Evolutionary conservation across 305 asterid species (phyloP).

Genomic region (Fraxinus platypoda): DNA sequence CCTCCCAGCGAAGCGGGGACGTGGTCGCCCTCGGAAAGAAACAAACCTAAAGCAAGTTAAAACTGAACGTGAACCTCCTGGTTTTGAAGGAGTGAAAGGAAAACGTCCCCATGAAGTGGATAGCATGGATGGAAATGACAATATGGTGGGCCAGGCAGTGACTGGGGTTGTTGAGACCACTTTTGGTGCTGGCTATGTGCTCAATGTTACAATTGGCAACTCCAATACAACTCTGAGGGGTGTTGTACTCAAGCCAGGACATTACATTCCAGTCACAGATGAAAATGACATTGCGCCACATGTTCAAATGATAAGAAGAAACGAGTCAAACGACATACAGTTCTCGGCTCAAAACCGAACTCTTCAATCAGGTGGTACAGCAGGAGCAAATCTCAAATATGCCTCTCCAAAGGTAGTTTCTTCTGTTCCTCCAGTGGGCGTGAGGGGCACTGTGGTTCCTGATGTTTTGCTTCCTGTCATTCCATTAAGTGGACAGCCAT

Average conservation of each 20-base stretch:
- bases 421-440: constrained; percentile 49
- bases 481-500: constrained; percentile 35
- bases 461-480: constrained; percentile 63
- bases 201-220: constrained; percentile 69
- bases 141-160: constrained; percentile 71
- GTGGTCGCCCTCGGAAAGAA: constrained; percentile 92
- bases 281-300: constrained; percentile 82
- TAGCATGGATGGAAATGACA: constrained; percentile 29
- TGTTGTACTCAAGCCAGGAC: constrained; percentile 83
- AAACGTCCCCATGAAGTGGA: constrained; percentile 33
- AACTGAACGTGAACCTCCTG: constrained; percentile 47
- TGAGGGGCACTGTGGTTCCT: constrained; percentile 64
- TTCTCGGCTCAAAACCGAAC: constrained; percentile 42
- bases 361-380: constrained; percentile 23
- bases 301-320: constrained; percentile 62
- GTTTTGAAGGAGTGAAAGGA: constrained; percentile 40
- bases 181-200: constrained; percentile 81
- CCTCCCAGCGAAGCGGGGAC: constrained; percentile 55
- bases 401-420: constrained; percentile 33
- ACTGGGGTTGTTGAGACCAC: constrained; percentile 80
- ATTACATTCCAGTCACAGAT: constrained; percentile 56
- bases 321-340: constrained; percentile 31
- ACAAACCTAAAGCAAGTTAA: constrained; percentile 44
- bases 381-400: constrained; percentile 37
- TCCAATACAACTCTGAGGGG: constrained; percentile 64